Conservation (phyloP, 805 yeast genomes). For the Schizosaccharomyces octosporus region DNA sequence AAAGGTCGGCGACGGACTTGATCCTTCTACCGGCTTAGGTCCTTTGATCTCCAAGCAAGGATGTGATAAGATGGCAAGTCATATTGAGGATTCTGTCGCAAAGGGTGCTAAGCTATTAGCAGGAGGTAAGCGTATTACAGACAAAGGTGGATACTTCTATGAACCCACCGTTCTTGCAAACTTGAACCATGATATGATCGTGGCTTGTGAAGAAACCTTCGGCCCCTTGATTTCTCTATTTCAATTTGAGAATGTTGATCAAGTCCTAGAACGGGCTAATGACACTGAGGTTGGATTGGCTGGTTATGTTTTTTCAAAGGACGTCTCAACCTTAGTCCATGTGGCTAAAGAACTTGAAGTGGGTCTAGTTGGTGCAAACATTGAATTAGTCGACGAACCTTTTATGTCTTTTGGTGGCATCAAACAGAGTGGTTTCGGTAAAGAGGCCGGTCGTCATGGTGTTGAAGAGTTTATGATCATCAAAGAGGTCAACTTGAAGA, state of each 20-base stretch:
- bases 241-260: constrained; percentile 28
- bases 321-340: constrained; percentile 24
- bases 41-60: constrained; percentile 29
- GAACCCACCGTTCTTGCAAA: constrained; percentile 30
- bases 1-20: constrained; percentile 33
- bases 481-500: constrained; percentile 23
- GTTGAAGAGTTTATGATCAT: constrained; percentile 44
- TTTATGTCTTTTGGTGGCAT: constrained; percentile 37
- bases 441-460: constrained; percentile 17
- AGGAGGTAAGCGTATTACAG: constrained; percentile 30
- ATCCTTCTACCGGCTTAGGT: constrained; percentile 28
- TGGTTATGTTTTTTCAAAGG: constrained; percentile 31
- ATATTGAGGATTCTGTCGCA: constrained; percentile 26
- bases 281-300: constrained; percentile 34
- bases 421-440: constrained; percentile 39
- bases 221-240: constrained; percentile 40
- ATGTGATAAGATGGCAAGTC: constrained; percentile 29
- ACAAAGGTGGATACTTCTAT: constrained; percentile 16
- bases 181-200: constrained; percentile 27
- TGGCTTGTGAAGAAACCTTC: constrained; percentile 34
- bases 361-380: constrained; percentile 44
- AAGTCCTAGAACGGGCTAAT: constrained; percentile 30
- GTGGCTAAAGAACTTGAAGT: constrained; percentile 32
- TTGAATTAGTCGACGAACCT: constrained; percentile 31
- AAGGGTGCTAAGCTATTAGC: constrained; percentile 30